phyloP scores from a whole-genome alignment of 2,329 filamentous ascomycete genomes.

The Xylaria hypoxylon region DNA sequence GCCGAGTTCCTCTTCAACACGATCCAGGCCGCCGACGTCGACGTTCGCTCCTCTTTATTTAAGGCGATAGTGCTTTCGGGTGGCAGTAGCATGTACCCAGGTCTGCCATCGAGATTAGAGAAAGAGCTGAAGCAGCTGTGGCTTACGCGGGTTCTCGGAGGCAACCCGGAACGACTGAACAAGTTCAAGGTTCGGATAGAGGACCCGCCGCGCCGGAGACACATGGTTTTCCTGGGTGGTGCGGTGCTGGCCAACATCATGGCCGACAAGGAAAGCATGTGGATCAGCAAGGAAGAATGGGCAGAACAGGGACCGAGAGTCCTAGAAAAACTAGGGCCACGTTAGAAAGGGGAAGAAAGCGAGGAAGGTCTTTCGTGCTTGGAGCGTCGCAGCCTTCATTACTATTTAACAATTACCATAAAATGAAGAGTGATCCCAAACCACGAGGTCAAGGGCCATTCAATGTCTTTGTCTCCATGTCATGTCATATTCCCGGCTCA shows the following conservation, averaged over 20 bases:
- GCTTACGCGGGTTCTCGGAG: conserved; percentile 89
- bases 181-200: conserved; percentile 99
- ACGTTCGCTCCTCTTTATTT: conserved; percentile 92
- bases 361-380: conserved; percentile 4
- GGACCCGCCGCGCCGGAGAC: conserved; percentile 91
- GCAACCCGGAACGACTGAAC: conserved; percentile 91
- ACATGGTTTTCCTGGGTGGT: conserved; percentile 99
- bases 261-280: conserved; percentile 99
- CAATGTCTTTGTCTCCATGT: neutral
- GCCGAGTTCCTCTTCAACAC: conserved; percentile 99
- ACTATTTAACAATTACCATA: conserved; percentile 11
- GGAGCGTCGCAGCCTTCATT: conserved; percentile 20
- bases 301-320: conserved; percentile 87
- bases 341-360: conserved; percentile 62
- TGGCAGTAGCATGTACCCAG: conserved; percentile 99
- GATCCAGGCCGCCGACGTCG: conserved; percentile 94
- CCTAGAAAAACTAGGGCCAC: conserved; percentile 91
- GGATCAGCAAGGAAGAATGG: conserved; percentile 98
- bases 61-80: conserved; percentile 97
- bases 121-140: conserved; percentile 99
- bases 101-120: conserved; percentile 91
- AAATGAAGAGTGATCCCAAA: conserved; percentile 8
- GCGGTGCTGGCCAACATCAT: conserved; percentile 98
- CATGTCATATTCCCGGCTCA: neutral
- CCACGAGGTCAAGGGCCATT: neutral